phyloP scores from a whole-genome alignment of 1,284 basidiomycete genomes.

The Coniferiporia weirii region DNA sequence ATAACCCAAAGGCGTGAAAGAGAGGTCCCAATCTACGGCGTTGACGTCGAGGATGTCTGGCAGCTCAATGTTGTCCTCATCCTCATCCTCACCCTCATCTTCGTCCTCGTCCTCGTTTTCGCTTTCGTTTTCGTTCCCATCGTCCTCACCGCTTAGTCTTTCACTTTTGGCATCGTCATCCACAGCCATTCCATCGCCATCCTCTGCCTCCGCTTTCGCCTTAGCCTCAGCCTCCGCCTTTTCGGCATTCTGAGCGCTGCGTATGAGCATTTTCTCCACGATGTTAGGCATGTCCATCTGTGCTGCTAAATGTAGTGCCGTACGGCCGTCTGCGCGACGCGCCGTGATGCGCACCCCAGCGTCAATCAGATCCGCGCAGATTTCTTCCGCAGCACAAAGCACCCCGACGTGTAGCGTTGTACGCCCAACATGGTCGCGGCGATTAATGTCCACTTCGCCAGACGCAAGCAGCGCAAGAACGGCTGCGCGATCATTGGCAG shows the following conservation, averaged over 20 bases:
- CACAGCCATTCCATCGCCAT: slow-evolving; percentile 25
- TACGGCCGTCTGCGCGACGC: slow-evolving; percentile 49
- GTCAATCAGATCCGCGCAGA: slow-evolving; percentile 46
- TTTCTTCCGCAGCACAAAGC: slow-evolving; percentile 37
- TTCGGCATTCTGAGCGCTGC: slow-evolving; percentile 33
- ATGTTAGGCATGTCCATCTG: slow-evolving; percentile 39
- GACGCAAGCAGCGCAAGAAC: slow-evolving; percentile 34
- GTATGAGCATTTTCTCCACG: slow-evolving; percentile 44
- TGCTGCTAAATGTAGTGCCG: slow-evolving; percentile 50
- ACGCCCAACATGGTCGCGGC: slow-evolving; percentile 54
- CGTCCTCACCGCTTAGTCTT: slow-evolving; percentile 28
- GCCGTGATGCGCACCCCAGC: slow-evolving; percentile 49
- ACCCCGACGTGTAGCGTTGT: slow-evolving; percentile 52
- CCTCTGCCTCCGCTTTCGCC: slow-evolving; percentile 1
- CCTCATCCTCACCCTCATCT: slow-evolving; percentile 19
- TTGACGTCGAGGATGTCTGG: slow-evolving; percentile 52
- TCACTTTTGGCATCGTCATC: slow-evolving; percentile 21
- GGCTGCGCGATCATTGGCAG: slow-evolving; percentile 33
- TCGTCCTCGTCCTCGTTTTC: slow-evolving; percentile 23
- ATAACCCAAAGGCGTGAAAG: slow-evolving; percentile 46
- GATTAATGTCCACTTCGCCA: slow-evolving; percentile 38
- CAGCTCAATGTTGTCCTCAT: slow-evolving; percentile 38
- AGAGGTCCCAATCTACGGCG: slow-evolving; percentile 51
- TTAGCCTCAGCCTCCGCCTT: slow-evolving; percentile 30
- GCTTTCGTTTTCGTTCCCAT: slow-evolving; percentile 22